Conservation (phyloP, 306 rosid species). For the Gastrolobium villosum region DNA sequence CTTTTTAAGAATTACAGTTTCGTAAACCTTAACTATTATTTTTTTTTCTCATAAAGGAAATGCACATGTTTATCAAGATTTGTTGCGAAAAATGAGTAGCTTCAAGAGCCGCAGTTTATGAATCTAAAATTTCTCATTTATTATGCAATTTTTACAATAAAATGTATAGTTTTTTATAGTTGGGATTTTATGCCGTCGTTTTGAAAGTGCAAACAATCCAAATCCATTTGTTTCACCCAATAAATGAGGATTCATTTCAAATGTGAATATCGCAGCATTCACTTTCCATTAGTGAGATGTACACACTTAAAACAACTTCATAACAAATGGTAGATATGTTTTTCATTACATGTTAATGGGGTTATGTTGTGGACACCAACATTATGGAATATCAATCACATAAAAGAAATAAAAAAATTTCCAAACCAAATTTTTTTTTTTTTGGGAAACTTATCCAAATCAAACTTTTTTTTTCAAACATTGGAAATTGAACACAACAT, state of each 20-base stretch:
- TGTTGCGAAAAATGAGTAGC: too few species aligned
- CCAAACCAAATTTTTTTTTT: conserved; percentile 7
- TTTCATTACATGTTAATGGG: neutral
- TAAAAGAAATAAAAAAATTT: neutral
- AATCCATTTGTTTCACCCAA: neutral
- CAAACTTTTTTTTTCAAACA: too few species aligned
- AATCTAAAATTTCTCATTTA: too few species aligned
- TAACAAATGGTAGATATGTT: neutral
- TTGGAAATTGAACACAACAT: too few species aligned
- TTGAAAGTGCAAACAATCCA: too few species aligned
- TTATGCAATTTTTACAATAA: neutral
- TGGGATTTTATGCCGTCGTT: neutral
- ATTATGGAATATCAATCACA: neutral
- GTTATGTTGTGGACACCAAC: neutral
- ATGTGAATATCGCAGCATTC: neutral
- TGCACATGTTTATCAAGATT: neutral
- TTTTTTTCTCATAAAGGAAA: neutral
- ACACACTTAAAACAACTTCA: neutral
- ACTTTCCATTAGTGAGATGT: neutral
- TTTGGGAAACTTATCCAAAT: too few species aligned
- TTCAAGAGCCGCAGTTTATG: too few species aligned
- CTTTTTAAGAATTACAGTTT: too few species aligned
- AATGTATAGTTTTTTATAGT: neutral
- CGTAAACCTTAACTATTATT: neutral
- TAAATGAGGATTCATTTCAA: neutral